Conservation (phyloP, 2,329 filamentous ascomycete species). For the Aspergillus thermomutatus region DNA sequence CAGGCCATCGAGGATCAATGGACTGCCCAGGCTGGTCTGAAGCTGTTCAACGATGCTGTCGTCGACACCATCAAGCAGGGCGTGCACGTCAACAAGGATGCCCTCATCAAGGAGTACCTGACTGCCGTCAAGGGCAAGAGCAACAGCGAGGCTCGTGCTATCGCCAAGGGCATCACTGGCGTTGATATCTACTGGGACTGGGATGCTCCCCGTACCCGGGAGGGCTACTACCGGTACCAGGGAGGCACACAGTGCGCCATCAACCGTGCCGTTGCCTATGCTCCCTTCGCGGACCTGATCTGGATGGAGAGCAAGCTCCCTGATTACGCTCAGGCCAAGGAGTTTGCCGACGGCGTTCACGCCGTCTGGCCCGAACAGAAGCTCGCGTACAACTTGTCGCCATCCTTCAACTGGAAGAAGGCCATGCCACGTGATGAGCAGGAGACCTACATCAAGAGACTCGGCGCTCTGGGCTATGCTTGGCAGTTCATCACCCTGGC, state of each 20-base stretch:
- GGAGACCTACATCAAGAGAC: conserved; percentile 93
- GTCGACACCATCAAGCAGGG: conserved; percentile 72
- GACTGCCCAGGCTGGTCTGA: conserved; percentile 73
- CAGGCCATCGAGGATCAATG: conserved; percentile 92
- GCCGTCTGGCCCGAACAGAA: conserved; percentile 95
- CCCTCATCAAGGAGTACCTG: conserved; percentile 64
- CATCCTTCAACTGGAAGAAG: conserved; percentile 99
- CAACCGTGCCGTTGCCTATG: conserved; percentile 86
- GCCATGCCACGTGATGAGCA: conserved; percentile 90
- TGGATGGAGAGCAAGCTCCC: conserved; percentile 99
- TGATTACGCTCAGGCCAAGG: conserved; percentile 83
- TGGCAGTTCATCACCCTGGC: conserved; percentile 99
- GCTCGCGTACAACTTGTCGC: conserved; percentile 95
- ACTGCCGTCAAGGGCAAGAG: conserved; percentile 73
- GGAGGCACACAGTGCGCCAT: conserved; percentile 89
- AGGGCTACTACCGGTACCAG: conserved; percentile 91
- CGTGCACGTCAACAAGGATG: conserved; percentile 63
- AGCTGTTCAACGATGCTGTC: conserved; percentile 89
- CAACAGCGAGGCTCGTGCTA: conserved; percentile 74
- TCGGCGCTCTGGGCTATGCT: conserved; percentile 87
- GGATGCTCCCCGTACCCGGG: conserved; percentile 87
- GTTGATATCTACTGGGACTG: conserved; percentile 88
- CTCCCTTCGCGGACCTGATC: conserved; percentile 90
- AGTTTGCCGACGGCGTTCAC: conserved; percentile 92
- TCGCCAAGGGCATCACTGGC: conserved; percentile 74